Conservation (phyloP, 768 basidiomycete species). For the Lactarius psammicola region DNA sequence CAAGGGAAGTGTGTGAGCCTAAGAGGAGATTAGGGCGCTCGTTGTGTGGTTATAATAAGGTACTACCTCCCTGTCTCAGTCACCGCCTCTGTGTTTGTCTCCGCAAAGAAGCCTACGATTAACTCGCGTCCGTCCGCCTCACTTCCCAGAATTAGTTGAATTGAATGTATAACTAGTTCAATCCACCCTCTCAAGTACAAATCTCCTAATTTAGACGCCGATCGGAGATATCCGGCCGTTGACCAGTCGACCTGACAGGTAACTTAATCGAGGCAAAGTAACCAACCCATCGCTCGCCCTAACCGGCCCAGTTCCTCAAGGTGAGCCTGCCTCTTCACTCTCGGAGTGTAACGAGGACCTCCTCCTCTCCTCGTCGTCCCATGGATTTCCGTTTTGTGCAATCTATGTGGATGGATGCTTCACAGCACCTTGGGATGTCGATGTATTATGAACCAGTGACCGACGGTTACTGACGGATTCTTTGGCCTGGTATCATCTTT, state of each 20-base stretch:
- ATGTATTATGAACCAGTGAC: slow-evolving; percentile 13
- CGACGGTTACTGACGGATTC: slow-evolving; percentile 22
- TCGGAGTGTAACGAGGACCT: slow-evolving; percentile 21
- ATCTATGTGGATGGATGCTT: slow-evolving; percentile 30
- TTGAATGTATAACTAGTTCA: neutral
- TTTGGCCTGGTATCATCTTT: slow-evolving; percentile 21
- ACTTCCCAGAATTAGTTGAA: neutral
- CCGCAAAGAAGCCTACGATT: neutral
- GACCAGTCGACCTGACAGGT: neutral
- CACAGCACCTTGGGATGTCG: slow-evolving; percentile 27
- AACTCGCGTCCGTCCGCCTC: neutral
- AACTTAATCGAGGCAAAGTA: slow-evolving; percentile 6
- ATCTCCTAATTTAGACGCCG: slow-evolving; percentile 7
- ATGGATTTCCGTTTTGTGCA: slow-evolving; percentile 26
- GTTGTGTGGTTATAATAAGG: neutral
- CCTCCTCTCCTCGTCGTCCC: neutral
- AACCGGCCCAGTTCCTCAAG: slow-evolving; percentile 50
- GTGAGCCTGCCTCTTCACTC: slow-evolving; percentile 48
- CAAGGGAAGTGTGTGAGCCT: slow-evolving; percentile 1
- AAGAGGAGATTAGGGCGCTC: slow-evolving; percentile 16
- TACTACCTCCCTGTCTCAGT: neutral
- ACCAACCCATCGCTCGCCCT: slow-evolving; percentile 6
- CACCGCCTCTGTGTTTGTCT: neutral
- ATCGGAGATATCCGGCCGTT: slow-evolving; percentile 21
- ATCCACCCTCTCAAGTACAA: neutral